Base-by-base conservation (phyloP, 2,329 filamentous ascomycete species). In the Fusarium pininemorale region DNA sequence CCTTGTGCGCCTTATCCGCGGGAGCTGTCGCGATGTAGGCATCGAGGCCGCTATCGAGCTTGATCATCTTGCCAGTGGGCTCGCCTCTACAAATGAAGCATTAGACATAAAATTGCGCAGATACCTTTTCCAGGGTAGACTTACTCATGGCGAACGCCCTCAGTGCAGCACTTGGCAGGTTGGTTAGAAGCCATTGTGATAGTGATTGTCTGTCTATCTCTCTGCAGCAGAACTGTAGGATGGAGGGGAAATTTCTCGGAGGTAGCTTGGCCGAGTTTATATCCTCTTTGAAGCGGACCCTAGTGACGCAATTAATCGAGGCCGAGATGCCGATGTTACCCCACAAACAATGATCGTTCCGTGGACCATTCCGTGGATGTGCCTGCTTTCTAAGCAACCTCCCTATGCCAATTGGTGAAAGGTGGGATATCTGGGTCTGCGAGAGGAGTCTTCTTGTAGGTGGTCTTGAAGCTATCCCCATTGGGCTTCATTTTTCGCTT, bases 111-210 rank as follows among this genome's bases (percentile, higher is more conserved):
- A 30, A 37, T 14, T 48, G 55, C 24, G 32, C 20, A 5, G 6
- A 22, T 47, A 35, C 1, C 26, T 9, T 42, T 4, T 13, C 22
- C 37, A 26, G 30, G 38, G 32, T 28, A 14, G 15, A 83, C 88
- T 78, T 81, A 89, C 87, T 88, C 85, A 74, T 89, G 87, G 79
- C 84, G 86, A 68, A 87, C 81, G 67, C 87, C 88, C 61, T 85
- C 75, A 38, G 83, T 83, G 82, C 88, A 90, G 85, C 88, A 90
- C 61, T 82, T 75, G 63, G 78, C 85, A 18, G 88, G 87, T 62
- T 85, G 83, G 75, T 88, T 84, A 7, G 88, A 90, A 41, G 88
- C 86, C 88, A 90, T 90, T 61, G 48, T 58, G 51, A 44, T 54
- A 42, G 53, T 38, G n/a, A 57, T 44, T 39, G 47, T 45, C 39